These are phyloP conservation scores for Zoysia matrella DNA, from an alignment of 202 grass and related monocot species.

Conservation along the genomic window DNA sequence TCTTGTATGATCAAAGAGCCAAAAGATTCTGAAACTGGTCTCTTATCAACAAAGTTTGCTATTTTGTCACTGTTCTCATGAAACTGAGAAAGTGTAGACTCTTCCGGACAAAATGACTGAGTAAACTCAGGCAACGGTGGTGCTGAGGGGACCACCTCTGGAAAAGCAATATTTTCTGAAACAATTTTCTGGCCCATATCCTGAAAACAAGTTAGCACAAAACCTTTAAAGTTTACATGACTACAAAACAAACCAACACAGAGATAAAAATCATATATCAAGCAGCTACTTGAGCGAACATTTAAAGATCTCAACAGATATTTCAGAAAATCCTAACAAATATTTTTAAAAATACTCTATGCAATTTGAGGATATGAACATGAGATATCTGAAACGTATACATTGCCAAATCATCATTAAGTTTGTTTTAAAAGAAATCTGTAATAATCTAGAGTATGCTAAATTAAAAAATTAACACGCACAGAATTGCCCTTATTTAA, in stretches of 20 bases:
- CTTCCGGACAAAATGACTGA: conserved; percentile 12
- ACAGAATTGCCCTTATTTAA: no score
- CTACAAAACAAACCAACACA: neutral
- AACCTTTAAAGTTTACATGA: conserved; percentile 1
- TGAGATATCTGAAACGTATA: neutral
- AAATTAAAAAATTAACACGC: conserved; percentile 13
- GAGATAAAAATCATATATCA: neutral
- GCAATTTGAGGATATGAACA: no score
- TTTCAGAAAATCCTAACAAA: no score
- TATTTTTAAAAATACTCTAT: no score
- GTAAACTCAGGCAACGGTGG: conserved; percentile 52
- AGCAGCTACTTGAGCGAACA: conserved; percentile 23
- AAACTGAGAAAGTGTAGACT: conserved; percentile 34
- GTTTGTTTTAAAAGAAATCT: conserved; percentile 18
- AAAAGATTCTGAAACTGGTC: conserved; percentile 47
- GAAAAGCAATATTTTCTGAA: conserved; percentile 37
- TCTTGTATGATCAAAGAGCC: conserved; percentile 36
- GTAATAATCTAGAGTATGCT: neutral
- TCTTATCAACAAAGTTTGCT: conserved; percentile 28
- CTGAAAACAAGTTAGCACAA: conserved; percentile 35
- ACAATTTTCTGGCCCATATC: conserved; percentile 46
- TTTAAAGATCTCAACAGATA: neutral
- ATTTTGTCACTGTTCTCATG: conserved; percentile 41
- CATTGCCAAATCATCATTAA: neutral
- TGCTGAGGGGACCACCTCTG: conserved; percentile 45